Evolutionary conservation across 2,329 filamentous ascomycete genomes (phyloP).

Genomic region (Penicillium sp.): DNA sequence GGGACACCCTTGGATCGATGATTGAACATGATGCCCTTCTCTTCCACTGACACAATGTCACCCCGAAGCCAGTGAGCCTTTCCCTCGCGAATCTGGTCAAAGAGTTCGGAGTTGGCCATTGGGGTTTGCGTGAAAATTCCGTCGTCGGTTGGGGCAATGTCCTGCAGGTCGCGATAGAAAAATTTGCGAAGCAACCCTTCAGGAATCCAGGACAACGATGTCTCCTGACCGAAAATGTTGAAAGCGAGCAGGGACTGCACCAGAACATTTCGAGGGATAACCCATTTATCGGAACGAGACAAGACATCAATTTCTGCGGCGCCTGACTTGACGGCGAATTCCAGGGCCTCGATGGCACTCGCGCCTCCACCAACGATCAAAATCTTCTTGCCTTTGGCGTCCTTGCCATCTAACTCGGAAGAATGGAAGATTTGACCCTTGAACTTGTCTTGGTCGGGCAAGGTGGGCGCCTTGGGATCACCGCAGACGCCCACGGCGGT

Average conservation of each 20-base stretch:
- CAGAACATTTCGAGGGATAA: conserved; percentile 72
- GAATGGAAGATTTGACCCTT: conserved; percentile 69
- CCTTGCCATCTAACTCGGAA: conserved; percentile 64
- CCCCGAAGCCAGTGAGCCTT: conserved; percentile 74
- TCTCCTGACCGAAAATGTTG: conserved; percentile 76
- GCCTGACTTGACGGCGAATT: conserved; percentile 64
- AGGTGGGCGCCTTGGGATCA: conserved; percentile 64
- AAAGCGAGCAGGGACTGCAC: conserved; percentile 67
- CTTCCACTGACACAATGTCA: conserved; percentile 63
- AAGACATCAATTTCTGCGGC: conserved; percentile 67
- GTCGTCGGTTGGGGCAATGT: conserved; percentile 61
- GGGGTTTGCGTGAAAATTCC: conserved; percentile 76
- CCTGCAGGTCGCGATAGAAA: conserved; percentile 75
- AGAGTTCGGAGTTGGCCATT: conserved; percentile 79
- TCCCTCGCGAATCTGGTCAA: conserved; percentile 66
- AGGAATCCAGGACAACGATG: conserved; percentile 68
- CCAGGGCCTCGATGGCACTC: conserved; percentile 73
- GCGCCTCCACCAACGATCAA: conserved; percentile 73
- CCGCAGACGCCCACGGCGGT: conserved; percentile 76
- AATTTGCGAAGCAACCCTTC: conserved; percentile 67
- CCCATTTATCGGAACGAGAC: conserved; percentile 76
- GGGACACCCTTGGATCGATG: conserved; percentile 66
- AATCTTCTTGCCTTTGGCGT: conserved; percentile 68
- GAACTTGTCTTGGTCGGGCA: conserved; percentile 67
- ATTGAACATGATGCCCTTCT: conserved; percentile 64